phyloP scores from a whole-genome alignment of 805 yeast species.

The Lachancea cidri region DNA sequence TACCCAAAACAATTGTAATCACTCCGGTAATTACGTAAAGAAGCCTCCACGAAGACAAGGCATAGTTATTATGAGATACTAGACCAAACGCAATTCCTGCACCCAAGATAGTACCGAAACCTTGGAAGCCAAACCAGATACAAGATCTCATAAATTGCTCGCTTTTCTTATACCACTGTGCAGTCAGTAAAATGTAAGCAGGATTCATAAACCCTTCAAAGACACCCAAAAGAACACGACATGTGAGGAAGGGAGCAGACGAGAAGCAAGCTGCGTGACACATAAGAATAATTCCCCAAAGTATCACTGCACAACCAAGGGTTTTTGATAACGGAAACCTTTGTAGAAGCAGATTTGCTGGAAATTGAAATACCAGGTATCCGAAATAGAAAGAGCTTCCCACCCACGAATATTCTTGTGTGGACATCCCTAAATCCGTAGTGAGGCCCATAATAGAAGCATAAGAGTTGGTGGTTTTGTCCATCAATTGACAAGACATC shows the following conservation, averaged over 20 bases:
- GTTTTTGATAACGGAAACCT: conserved; percentile 39
- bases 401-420: conserved; percentile 40
- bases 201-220: conserved; percentile 43
- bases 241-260: conserved; percentile 4
- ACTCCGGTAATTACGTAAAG: conserved; percentile 48
- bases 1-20: conserved; percentile 43
- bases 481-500: conserved; percentile 39
- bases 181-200: conserved; percentile 40
- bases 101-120: conserved; percentile 43
- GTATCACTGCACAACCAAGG: conserved; percentile 27
- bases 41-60: conserved; percentile 46
- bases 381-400: conserved; percentile 44
- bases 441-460: conserved; percentile 37
- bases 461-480: conserved; percentile 34
- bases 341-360: conserved; percentile 39
- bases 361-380: conserved; percentile 43
- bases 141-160: conserved; percentile 35
- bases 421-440: conserved; percentile 34
- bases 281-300: conserved; percentile 35
- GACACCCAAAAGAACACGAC: conserved; percentile 38
- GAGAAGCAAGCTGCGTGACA: conserved; percentile 31
- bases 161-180: conserved; percentile 43
- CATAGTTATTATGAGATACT: conserved; percentile 24
- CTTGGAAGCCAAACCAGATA: conserved; percentile 40
- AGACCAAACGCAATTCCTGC: conserved; percentile 46